Base-by-base conservation (phyloP, 257 asterid genomes). In the Fraxinus pennsylvanica region DNA sequence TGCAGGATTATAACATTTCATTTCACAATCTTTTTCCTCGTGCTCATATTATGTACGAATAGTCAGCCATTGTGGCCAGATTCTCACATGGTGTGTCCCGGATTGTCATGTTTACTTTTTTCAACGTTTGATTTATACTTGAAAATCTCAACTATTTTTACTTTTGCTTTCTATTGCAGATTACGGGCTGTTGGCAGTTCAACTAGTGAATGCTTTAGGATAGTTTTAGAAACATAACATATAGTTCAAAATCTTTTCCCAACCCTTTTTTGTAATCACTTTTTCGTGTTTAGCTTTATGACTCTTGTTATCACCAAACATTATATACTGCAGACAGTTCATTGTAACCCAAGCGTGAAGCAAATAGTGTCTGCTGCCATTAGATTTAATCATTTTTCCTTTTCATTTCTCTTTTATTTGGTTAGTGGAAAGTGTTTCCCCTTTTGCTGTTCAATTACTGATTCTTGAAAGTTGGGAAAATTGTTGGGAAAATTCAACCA, bases 131-230 rank as follows among this genome's bases (percentile, higher is more conserved):
- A 22, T 30, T 52, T n/a, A 12, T 80, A 9, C 39, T 30, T 63
- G 61, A 43, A 70, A 71, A 59, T 25, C 13, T 25, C 38, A 68
- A 32, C 25, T 39, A 22, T 57, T 63, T 30, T 79, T 59, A 72
- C 52, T 39, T 66, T 5, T 47, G 22, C 25, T 74, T 9, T 69
- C 30, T 38, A 57, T 22, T 66, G 85, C 81, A 75, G 81, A 67
- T 68, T 54, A 66, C 30, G 35, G 82, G 82, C 30, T 54, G 32
- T 77, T 74, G 63, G 74, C 73, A 43, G 73, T 33, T 78, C 68
- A 19, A 69, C 12, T 59, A 68, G 66, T 68, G 76, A 33, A 68
- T 80, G 30, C 41, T 59, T 69, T 22, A 33, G 68, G 27, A 38
- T 72, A 68, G 36, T 78, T 76, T 76, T 59, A 73, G 47, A 36